Conservation (phyloP, 768 basidiomycete species). For the Suillus brevipes region DNA sequence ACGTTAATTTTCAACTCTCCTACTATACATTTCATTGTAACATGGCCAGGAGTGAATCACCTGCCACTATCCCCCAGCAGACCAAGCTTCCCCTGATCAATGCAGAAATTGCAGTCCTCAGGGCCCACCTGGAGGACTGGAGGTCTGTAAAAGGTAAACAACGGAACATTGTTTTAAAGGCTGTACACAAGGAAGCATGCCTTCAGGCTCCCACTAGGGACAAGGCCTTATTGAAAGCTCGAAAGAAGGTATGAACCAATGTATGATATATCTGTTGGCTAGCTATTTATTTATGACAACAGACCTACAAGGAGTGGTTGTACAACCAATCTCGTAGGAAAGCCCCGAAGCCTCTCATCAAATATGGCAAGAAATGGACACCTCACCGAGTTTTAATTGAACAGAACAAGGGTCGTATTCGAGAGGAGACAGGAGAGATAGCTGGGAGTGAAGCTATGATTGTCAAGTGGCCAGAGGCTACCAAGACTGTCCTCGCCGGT, state of each 20-base stretch:
- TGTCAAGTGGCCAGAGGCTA: neutral
- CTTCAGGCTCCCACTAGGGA: neutral
- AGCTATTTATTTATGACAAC: neutral
- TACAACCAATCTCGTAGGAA: neutral
- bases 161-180: neutral
- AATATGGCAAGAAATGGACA: neutral
- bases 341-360: neutral
- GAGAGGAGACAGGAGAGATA: neutral
- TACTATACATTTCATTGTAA: neutral
- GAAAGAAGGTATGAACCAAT: neutral
- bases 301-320: neutral
- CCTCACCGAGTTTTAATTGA: neutral
- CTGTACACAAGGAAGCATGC: neutral
- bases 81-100: neutral
- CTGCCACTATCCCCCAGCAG: neutral
- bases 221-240: neutral
- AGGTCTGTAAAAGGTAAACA: neutral
- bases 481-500: neutral
- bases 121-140: neutral
- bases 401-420: neutral
- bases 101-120: neutral
- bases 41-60: neutral
- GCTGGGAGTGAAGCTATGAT: neutral
- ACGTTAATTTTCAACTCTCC: neutral
- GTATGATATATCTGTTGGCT: too few relatives aligned